Evolutionary conservation across 2,329 filamentous ascomycete species (phyloP).

Genomic region (Aspergillus sp.): DNA sequence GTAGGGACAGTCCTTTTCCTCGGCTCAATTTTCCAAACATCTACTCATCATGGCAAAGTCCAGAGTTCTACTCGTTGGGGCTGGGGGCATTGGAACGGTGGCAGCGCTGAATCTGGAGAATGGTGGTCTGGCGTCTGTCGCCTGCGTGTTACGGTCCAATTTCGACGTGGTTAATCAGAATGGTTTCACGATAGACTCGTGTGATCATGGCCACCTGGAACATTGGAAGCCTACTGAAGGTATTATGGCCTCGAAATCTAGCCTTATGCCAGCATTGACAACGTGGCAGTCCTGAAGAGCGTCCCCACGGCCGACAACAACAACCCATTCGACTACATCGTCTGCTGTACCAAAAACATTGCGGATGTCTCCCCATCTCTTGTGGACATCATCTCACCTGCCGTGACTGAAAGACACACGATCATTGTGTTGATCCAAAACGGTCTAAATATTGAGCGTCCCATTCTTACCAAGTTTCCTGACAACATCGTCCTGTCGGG

Average conservation of each 20-base stretch:
- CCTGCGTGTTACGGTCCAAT: constrained; percentile 58
- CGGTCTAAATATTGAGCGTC: constrained; percentile 62
- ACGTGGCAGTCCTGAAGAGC: constrained; percentile 43
- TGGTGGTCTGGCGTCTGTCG: constrained; percentile 53
- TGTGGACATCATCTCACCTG: constrained; percentile 51
- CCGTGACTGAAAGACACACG: constrained; percentile 52
- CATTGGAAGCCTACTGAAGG: constrained; percentile 50
- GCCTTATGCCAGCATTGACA: too few relatives aligned
- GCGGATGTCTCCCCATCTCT: constrained; percentile 53
- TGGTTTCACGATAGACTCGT: constrained; percentile 56
- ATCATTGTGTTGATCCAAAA: constrained; percentile 61
- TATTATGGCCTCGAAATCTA: too few relatives aligned
- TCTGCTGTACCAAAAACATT: constrained; percentile 61
- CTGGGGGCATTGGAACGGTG: constrained; percentile 58
- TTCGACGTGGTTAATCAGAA: constrained; percentile 47
- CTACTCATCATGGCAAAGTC: constrained; percentile 24
- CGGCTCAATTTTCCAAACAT: background rate
- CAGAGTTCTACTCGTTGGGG: constrained; percentile 54
- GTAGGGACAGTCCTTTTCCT: too few relatives aligned
- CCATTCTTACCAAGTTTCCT: constrained; percentile 52
- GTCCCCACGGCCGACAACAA: constrained; percentile 41
- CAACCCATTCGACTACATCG: constrained; percentile 53
- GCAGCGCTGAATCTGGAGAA: constrained; percentile 55
- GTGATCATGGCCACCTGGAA: constrained; percentile 53
- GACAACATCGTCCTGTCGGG: constrained; percentile 54